Evolutionary conservation across 495 filamentous ascomycete species (phyloP).

Genomic region (Immersiella caudata): DNA sequence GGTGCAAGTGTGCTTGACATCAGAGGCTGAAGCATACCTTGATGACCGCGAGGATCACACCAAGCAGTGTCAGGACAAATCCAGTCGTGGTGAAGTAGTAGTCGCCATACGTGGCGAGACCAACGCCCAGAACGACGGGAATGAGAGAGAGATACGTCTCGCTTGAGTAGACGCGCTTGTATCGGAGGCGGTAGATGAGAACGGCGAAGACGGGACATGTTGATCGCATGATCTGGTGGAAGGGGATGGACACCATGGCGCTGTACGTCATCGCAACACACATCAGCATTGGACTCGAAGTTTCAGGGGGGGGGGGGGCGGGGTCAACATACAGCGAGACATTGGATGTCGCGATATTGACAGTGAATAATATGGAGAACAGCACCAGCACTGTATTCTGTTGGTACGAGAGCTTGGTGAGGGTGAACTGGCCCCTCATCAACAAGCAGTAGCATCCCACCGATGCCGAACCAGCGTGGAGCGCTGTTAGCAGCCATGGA

Average conservation of each 20-base stretch:
- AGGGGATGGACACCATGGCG: conserved; percentile 58
- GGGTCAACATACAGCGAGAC: conserved; percentile 48
- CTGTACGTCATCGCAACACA: conserved; percentile 28
- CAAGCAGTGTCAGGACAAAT: conserved; percentile 56
- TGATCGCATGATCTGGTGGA: conserved; percentile 63
- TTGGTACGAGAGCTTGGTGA: conserved; percentile 47
- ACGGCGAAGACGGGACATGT: conserved; percentile 59
- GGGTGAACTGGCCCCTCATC: conserved; percentile 47
- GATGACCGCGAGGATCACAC: conserved; percentile 56
- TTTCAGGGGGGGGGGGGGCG: neutral
- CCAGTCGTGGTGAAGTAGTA: conserved; percentile 58
- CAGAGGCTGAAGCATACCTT: conserved; percentile 36
- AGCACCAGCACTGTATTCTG: conserved; percentile 51
- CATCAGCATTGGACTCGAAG: neutral
- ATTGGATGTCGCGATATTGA: conserved; percentile 63
- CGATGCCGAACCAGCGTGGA: conserved; percentile 55
- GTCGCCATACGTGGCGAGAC: conserved; percentile 59
- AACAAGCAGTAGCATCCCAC: conserved; percentile 55
- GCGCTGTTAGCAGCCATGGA: conserved; percentile 59
- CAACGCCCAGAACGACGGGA: conserved; percentile 59
- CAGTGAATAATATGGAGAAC: conserved; percentile 60
- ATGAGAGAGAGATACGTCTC: conserved; percentile 59
- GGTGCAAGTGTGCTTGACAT: neutral
- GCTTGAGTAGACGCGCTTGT: conserved; percentile 49
- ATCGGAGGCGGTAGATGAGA: conserved; percentile 56